Percentiles rank a stretch among this genome's conserved stretches.
phyloP scores from a whole-genome alignment of 768 basidiomycete genomes.

The Kwoniella dejecticola region DNA sequence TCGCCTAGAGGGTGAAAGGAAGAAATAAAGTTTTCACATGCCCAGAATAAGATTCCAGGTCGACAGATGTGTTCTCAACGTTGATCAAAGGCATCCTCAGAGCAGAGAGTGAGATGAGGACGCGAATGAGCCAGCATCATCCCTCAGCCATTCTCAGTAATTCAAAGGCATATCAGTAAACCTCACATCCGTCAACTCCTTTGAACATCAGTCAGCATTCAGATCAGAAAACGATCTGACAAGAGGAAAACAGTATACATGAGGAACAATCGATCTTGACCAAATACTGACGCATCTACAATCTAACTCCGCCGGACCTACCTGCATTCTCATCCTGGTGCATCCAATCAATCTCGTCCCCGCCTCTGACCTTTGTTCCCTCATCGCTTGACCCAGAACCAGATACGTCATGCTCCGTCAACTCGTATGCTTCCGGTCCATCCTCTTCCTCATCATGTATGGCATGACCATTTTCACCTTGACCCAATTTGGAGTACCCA shows the following conservation, averaged over 20 bases:
- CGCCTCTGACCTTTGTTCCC: conserved; percentile 27
- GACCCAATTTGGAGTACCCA: conserved; percentile 40
- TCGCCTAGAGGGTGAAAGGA: too few relatives aligned
- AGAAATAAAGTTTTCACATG: too few relatives aligned
- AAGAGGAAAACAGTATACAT: neutral
- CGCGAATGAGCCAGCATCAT: too few relatives aligned
- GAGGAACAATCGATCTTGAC: neutral
- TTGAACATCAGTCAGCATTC: neutral
- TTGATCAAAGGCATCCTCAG: too few relatives aligned
- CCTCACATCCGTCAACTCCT: too few relatives aligned
- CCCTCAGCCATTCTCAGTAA: too few relatives aligned
- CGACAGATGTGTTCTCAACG: too few relatives aligned
- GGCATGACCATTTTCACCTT: conserved; percentile 5
- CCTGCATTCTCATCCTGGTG: conserved; percentile 1
- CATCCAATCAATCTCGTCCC: conserved; percentile 46
- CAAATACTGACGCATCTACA: conserved; percentile 1
- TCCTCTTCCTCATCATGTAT: conserved; percentile 18
- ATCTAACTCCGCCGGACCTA: conserved; percentile 8
- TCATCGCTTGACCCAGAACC: conserved; percentile 25
- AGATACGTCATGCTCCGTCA: conserved; percentile 20
- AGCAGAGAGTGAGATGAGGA: too few relatives aligned
- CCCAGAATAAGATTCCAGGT: too few relatives aligned
- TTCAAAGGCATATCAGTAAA: too few relatives aligned
- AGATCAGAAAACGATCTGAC: neutral
- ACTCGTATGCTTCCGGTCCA: conserved; percentile 41